Base-by-base conservation (phyloP, 2,329 filamentous ascomycete species). In the Nemania abortiva region DNA sequence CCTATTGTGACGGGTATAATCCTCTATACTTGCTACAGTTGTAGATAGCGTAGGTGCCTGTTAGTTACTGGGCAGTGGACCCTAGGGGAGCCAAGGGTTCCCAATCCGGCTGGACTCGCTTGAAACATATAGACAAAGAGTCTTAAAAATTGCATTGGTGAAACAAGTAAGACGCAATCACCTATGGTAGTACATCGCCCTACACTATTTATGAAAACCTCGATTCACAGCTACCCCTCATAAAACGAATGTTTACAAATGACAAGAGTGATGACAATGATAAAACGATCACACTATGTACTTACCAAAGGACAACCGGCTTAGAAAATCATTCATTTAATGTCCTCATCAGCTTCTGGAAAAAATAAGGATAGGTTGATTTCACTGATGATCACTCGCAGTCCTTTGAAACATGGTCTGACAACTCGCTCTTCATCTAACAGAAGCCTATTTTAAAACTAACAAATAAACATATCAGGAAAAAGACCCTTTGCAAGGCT, bases 71-170 rank as follows among this genome's bases (percentile, higher is more conserved):
- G 49, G 20, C 13, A 34, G 47, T 47, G 49, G 60, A 31, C 6
- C 24, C 13, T 47, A 31, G 37, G n/a, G 42, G 29, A 47, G 27
- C 39, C 34, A 61, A 55, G 67, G 68, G 68, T 55, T 61, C 39
- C 55, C 22, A 67, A 61, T 70, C 42, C 18, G 42, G 42, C 42
- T 20, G 55, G 54, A 37, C 31, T 56, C 39, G 45, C 37, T 70
- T 63, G 64, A 61, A 67, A 67, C 59, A 60, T 64, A 64, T 52
- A 55, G 37, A 49, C 58, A 42, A 53, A 66, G 58, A 66, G 31
- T 4, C 52, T 11, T 11, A 39, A 22, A 62, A 58, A 66, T n/a
- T 20, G 29, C 57, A 53, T 24, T 62, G 52, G 57, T 63, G 65
- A 63, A 67, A 67, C 50, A 20, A 29, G 37, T 11, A 34, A 45